Evolutionary conservation across 2,329 filamentous ascomycete genomes (phyloP).

Genomic region (Aspergillus sp.): DNA sequence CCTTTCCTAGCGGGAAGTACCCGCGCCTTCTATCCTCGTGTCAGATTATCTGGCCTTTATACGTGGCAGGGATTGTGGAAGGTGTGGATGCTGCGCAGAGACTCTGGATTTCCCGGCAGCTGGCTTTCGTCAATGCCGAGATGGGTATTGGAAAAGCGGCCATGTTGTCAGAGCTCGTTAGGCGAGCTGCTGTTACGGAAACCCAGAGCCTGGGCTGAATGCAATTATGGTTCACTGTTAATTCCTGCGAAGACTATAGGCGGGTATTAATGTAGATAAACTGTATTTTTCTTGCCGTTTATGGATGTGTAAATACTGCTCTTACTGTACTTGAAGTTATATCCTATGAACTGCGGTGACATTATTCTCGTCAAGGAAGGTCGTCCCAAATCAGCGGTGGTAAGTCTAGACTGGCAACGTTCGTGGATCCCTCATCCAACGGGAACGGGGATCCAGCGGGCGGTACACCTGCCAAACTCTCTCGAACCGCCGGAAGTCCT

Average conservation of each 20-base stretch:
- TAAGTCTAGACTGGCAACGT: conserved; percentile 23
- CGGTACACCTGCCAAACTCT: conserved; percentile 19
- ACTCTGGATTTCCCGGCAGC: conserved; percentile 6
- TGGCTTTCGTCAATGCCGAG: neutral
- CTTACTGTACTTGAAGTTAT: neutral
- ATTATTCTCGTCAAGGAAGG: conserved; percentile 17
- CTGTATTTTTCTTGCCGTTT: neutral
- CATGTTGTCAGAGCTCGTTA: conserved; percentile 2
- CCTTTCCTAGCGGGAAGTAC: conserved; percentile 2
- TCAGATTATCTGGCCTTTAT: conserved; percentile 2
- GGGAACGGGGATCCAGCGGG: conserved; percentile 28
- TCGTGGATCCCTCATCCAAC: conserved; percentile 31
- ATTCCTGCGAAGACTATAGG: neutral
- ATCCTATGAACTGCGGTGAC: neutral
- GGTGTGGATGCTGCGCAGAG: conserved; percentile 1
- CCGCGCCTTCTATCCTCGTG: neutral
- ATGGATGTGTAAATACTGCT: neutral
- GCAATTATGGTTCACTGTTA: neutral
- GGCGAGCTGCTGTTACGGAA: neutral
- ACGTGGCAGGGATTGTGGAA: conserved; percentile 6
- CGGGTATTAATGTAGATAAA: neutral
- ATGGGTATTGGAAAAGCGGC: conserved; percentile 5
- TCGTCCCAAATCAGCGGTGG: conserved; percentile 44
- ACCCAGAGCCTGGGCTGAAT: neutral
- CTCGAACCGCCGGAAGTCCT: conserved; percentile 27